Evolutionary conservation across 1,284 basidiomycete genomes (phyloP).

Genomic region (Jaminaea rosea): DNA sequence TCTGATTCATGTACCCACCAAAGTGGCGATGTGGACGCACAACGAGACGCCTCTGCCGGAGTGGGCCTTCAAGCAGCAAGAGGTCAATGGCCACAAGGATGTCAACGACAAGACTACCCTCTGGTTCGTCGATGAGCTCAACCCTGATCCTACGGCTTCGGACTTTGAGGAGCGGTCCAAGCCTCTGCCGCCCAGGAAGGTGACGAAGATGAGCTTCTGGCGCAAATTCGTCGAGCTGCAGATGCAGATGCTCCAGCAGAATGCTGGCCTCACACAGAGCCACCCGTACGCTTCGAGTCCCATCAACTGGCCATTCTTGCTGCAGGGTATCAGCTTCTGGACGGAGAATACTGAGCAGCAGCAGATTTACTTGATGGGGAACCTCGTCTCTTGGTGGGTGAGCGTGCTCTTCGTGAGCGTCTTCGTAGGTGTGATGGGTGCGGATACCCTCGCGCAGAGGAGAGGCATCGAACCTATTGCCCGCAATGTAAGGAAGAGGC

Average conservation of each 20-base stretch:
- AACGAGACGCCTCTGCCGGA: slow-evolving; percentile 67
- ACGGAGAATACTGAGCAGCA: slow-evolving; percentile 50
- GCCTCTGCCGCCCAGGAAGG: slow-evolving; percentile 55
- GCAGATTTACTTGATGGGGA: slow-evolving; percentile 91
- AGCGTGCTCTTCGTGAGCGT: slow-evolving; percentile 73
- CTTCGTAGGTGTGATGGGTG: slow-evolving; percentile 73
- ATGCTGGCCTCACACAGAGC: slow-evolving; percentile 82
- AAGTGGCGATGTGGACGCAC: slow-evolving; percentile 90
- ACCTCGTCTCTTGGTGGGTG: slow-evolving; percentile 85
- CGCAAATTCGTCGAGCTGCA: slow-evolving; percentile 90
- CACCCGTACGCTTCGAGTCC: slow-evolving; percentile 92
- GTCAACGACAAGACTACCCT: slow-evolving; percentile 68
- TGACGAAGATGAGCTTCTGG: slow-evolving; percentile 80
- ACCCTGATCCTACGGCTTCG: slow-evolving; percentile 61
- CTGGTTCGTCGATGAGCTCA: slow-evolving; percentile 81
- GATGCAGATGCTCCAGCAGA: slow-evolving; percentile 91
- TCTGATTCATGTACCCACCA: slow-evolving; percentile 73
- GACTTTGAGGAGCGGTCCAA: slow-evolving; percentile 27
- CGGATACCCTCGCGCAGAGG: slow-evolving; percentile 64
- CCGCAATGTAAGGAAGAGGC: slow-evolving; percentile 70
- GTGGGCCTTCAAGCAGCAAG: slow-evolving; percentile 94
- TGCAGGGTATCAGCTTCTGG: slow-evolving; percentile 97
- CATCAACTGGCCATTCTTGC: slow-evolving; percentile 94
- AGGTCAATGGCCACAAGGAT: slow-evolving; percentile 96
- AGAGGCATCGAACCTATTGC: slow-evolving; percentile 71